Evolutionary conservation across 345 rosid species (phyloP).

Genomic region (Erodium maritimum): DNA sequence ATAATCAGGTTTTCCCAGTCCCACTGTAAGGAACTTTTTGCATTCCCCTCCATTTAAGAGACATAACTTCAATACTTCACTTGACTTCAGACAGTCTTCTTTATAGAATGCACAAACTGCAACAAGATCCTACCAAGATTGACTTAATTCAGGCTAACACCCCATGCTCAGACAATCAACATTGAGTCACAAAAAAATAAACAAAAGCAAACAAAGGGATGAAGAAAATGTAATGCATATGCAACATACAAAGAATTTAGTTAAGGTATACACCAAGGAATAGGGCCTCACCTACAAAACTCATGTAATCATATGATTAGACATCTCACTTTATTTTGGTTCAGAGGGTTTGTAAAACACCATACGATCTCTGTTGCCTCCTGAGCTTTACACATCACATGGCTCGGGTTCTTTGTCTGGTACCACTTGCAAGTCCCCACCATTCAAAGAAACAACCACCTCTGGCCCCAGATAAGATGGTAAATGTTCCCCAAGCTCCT

Average conservation of each 20-base stretch:
- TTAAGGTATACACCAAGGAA: too few relatives aligned
- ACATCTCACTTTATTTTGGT: not conserved
- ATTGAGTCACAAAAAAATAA: not conserved
- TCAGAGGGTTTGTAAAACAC: not conserved
- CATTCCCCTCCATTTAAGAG: slow-evolving; percentile 75
- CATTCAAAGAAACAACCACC: not conserved
- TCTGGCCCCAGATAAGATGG: not conserved
- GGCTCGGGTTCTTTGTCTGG: not conserved
- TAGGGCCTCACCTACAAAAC: not conserved
- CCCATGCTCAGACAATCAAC: not conserved
- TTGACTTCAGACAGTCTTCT: too few relatives aligned
- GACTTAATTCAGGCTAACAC: not conserved
- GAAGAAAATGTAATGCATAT: not conserved
- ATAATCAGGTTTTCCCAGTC: slow-evolving; percentile 68
- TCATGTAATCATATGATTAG: not conserved
- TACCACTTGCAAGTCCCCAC: not conserved
- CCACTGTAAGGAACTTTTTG: slow-evolving; percentile 54
- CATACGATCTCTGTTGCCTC: not conserved
- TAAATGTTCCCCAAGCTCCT: not conserved
- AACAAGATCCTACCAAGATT: slow-evolving; percentile 4
- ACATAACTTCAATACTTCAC: slow-evolving; percentile 8
- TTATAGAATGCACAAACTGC: slow-evolving; percentile 12
- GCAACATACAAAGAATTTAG: too few relatives aligned
- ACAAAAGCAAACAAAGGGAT: slow-evolving; percentile 14
- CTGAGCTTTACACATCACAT: not conserved